phyloP scores from a whole-genome alignment of 768 basidiomycete genomes.

The Melanogaster broomeanus region DNA sequence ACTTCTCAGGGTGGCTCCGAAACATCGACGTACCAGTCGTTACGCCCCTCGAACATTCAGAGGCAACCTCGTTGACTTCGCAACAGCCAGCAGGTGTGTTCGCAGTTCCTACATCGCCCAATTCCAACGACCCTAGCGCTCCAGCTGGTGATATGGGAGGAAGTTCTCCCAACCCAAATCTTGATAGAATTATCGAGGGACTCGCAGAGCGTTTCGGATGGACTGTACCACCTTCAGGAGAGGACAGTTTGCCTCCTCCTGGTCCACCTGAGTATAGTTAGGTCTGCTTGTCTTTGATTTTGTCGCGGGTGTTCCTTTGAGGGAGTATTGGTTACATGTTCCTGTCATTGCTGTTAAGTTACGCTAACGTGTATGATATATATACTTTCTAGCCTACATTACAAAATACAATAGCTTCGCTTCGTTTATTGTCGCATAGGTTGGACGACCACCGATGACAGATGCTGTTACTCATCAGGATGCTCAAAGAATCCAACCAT shows the following conservation, averaged over 20 bases:
- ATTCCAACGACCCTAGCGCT: background rate
- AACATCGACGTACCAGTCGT: background rate
- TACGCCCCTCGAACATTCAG: background rate
- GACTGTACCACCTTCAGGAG: background rate
- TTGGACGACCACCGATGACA: too few relatives aligned
- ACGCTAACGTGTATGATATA: too few relatives aligned
- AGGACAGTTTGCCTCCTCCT: background rate
- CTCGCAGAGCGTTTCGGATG: constrained; percentile 7
- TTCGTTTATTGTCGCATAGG: too few relatives aligned
- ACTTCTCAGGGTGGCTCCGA: background rate
- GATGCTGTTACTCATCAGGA: too few relatives aligned
- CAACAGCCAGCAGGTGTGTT: background rate
- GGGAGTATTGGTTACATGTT: too few relatives aligned
- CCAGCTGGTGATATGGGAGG: background rate
- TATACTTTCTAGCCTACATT: too few relatives aligned
- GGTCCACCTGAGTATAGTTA: background rate
- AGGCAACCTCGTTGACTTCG: background rate
- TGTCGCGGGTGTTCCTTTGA: background rate
- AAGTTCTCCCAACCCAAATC: background rate
- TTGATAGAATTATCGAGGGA: constrained; percentile 7
- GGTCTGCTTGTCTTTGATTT: background rate
- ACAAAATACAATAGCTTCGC: too few relatives aligned
- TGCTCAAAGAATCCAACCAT: too few relatives aligned
- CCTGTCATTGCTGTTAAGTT: too few relatives aligned
- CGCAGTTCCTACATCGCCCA: background rate